Conservation (phyloP, 805 yeast genomes). For the Dipodascus geniculatus region DNA sequence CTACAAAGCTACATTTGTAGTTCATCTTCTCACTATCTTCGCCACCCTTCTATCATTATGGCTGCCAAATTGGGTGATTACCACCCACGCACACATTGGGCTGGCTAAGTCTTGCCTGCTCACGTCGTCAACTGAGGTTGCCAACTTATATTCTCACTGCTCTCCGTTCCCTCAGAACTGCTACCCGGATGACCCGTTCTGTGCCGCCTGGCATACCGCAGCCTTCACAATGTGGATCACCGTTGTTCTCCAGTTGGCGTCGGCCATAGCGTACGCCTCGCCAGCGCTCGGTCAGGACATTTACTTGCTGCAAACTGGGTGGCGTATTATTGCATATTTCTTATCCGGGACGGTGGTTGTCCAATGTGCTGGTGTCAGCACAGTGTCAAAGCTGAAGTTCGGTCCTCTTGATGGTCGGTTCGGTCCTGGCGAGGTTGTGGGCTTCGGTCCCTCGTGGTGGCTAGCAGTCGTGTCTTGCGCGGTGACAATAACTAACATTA, state of each 20-base stretch:
- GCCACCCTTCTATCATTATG: conserved; percentile 5
- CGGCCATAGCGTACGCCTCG: conserved; percentile 14
- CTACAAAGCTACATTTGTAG: conserved; percentile 7
- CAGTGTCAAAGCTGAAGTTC: neutral
- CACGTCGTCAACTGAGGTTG: neutral
- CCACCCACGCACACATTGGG: conserved; percentile 8
- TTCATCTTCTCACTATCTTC: conserved; percentile 4
- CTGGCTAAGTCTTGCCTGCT: conserved; percentile 7
- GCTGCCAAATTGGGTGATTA: conserved; percentile 6
- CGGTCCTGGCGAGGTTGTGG: conserved; percentile 9
- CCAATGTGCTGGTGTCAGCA: neutral
- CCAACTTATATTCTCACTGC: conserved; percentile 7
- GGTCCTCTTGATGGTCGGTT: conserved; percentile 6
- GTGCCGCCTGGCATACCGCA: conserved; percentile 22
- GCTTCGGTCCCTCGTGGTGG: conserved; percentile 15
- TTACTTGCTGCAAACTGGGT: conserved; percentile 11
- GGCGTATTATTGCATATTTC: conserved; percentile 9
- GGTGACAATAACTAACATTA: conserved; percentile 10
- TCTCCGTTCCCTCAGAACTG: neutral
- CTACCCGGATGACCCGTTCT: conserved; percentile 9
- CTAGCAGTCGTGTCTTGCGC: conserved; percentile 13
- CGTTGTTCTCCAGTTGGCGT: conserved; percentile 15
- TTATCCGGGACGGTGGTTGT: conserved; percentile 3
- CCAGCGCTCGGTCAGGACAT: conserved; percentile 12
- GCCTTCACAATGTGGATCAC: conserved; percentile 18